Evolutionary conservation across 1,284 basidiomycete genomes (phyloP).

Genomic region (Sporisorium iseilematis-ciliati): DNA sequence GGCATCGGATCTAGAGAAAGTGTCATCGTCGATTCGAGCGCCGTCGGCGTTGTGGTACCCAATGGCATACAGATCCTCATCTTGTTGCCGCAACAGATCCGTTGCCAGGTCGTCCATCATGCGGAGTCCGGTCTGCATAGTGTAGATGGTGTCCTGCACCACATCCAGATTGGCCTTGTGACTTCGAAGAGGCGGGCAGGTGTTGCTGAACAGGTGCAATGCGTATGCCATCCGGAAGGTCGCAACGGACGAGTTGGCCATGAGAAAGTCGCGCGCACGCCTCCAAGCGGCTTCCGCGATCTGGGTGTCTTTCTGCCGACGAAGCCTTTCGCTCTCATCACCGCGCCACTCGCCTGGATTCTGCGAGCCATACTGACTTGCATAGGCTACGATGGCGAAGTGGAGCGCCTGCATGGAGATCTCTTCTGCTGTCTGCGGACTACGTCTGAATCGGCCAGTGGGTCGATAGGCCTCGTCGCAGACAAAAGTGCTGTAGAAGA

Average conservation of each 20-base stretch:
- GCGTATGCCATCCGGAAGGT: conserved; percentile 52
- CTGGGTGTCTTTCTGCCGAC: conserved; percentile 37
- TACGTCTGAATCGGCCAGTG: conserved; percentile 29
- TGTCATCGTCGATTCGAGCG: conserved; percentile 19
- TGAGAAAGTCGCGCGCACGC: conserved; percentile 41
- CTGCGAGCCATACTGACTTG: conserved; percentile 48
- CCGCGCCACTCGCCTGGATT: conserved; percentile 33
- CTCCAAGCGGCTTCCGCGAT: conserved; percentile 47
- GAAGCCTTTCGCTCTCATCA: conserved; percentile 16
- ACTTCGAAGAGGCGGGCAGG: conserved; percentile 42
- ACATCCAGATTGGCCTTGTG: conserved; percentile 17
- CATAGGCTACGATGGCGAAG: conserved; percentile 48
- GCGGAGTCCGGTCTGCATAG: conserved; percentile 36
- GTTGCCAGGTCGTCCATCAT: conserved; percentile 52
- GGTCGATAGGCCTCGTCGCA: conserved; percentile 43
- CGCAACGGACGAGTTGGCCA: conserved; percentile 37
- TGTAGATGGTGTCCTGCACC: conserved; percentile 30
- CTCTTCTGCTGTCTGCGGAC: conserved; percentile 37
- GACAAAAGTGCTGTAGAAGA: conserved; percentile 45
- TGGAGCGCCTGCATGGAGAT: conserved; percentile 43
- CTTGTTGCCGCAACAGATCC: conserved; percentile 41
- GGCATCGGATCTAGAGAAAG: conserved; percentile 26
- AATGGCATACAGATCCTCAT: conserved; percentile 36
- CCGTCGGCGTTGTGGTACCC: conserved; percentile 42
- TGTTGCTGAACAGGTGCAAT: conserved; percentile 43